Percentiles rank a stretch among this genome's conserved stretches.
These are phyloP conservation scores for Apiosordaria backusii DNA, from an alignment of 495 filamentous ascomycete genomes.

Conservation along the genomic window DNA sequence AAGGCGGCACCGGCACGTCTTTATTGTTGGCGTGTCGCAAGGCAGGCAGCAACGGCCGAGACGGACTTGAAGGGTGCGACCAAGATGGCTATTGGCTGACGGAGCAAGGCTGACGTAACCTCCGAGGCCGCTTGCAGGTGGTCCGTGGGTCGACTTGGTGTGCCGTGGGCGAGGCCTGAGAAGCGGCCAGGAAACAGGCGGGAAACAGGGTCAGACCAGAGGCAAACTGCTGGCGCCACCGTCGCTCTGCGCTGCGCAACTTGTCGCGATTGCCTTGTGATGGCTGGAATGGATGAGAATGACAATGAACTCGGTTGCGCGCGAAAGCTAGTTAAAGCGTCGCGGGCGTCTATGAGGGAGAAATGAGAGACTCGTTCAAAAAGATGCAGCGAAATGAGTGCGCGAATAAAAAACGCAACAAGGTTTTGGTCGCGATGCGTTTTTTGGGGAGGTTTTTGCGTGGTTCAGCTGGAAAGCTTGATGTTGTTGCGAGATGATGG, in stretches of 20 bases:
- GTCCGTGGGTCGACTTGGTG: conserved; percentile 27
- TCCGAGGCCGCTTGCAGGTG: conserved; percentile 23
- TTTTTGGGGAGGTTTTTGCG: conserved; percentile 24
- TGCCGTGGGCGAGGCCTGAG: conserved; percentile 10
- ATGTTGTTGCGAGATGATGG: conserved; percentile 27
- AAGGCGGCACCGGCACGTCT: conserved; percentile 22
- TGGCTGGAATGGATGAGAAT: neutral
- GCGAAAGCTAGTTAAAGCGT: conserved; percentile 42
- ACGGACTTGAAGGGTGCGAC: conserved; percentile 6
- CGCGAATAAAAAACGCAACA: conserved; percentile 15
- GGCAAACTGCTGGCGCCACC: conserved; percentile 22
- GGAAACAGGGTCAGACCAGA: conserved; percentile 24
- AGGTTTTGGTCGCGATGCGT: conserved; percentile 21
- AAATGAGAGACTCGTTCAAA: neutral
- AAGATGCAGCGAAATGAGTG: conserved; percentile 15
- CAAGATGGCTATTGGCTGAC: conserved; percentile 18
- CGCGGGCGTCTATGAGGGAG: conserved; percentile 21
- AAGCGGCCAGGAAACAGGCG: neutral
- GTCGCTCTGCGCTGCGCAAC: conserved; percentile 6
- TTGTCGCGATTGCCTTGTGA: conserved; percentile 17
- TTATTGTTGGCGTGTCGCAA: conserved; percentile 14
- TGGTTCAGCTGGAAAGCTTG: conserved; percentile 24
- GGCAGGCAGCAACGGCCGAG: conserved; percentile 27
- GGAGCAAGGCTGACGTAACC: conserved; percentile 41
- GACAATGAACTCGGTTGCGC: conserved; percentile 23